A percentile compares a stretch with the other conserved stretches of the same genome.
Evolutionary conservation across 768 basidiomycete species (phyloP).

Genomic region (Tylopilus vinaceipallidus): DNA sequence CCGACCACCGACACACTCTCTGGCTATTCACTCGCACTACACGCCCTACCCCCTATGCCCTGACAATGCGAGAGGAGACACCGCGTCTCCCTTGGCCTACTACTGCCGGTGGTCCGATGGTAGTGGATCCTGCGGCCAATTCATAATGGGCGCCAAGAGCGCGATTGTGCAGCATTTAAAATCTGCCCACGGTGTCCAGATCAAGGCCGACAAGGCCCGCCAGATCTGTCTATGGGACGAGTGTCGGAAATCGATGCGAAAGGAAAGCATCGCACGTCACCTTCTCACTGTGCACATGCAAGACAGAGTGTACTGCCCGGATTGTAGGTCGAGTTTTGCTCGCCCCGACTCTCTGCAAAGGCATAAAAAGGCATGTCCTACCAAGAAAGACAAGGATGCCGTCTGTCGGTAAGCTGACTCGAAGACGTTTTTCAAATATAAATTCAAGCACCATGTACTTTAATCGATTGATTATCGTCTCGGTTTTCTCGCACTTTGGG

Average conservation of each 20-base stretch:
- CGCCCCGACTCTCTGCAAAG: slow-evolving; percentile 26
- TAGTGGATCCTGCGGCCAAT: not conserved
- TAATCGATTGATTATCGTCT: too few species aligned
- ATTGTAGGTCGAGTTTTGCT: slow-evolving; percentile 21
- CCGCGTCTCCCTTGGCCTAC: not conserved
- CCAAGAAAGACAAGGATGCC: too few species aligned
- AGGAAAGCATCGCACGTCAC: slow-evolving; percentile 28
- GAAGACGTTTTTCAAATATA: not conserved
- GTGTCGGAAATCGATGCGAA: slow-evolving; percentile 20
- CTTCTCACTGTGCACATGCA: slow-evolving; percentile 22
- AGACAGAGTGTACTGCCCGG: slow-evolving; percentile 19
- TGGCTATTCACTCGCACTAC: not conserved
- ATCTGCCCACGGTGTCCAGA: slow-evolving; percentile 2
- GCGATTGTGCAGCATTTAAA: slow-evolving; percentile 16
- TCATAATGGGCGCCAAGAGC: slow-evolving; percentile 3
- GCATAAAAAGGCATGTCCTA: slow-evolving; percentile 18
- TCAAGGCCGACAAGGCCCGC: slow-evolving; percentile 6
- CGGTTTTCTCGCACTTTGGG: not conserved
- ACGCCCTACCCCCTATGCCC: slow-evolving; percentile 5
- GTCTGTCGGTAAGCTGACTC: not conserved
- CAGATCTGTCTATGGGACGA: slow-evolving; percentile 17
- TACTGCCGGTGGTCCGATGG: slow-evolving; percentile 15
- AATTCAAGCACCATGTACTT: too few species aligned
- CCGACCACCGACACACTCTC: not conserved
- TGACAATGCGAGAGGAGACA: not conserved